phyloP scores from a whole-genome alignment of 441 rosid genomes.

The Arabidopsis hybrid region DNA sequence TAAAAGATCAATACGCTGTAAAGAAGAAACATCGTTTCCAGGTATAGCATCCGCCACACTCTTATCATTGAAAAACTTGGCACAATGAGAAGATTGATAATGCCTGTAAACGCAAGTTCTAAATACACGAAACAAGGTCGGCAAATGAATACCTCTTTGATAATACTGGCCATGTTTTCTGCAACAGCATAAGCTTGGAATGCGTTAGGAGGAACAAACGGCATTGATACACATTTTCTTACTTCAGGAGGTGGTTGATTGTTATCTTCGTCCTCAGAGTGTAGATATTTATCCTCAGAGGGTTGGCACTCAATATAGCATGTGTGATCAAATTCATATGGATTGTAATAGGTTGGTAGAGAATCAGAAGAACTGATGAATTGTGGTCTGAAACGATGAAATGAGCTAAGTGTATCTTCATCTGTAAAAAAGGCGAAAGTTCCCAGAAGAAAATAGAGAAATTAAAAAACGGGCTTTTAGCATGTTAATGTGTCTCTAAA shows the following conservation, averaged over 20 bases:
- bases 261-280: conserved; percentile 52
- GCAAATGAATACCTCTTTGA: conserved; percentile 71
- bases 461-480: neutral
- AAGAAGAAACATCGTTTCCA: conserved; percentile 14
- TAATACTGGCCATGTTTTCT: conserved; percentile 49
- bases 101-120: conserved; percentile 27
- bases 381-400: conserved; percentile 77
- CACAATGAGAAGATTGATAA: conserved; percentile 33
- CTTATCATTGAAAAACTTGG: conserved; percentile 50
- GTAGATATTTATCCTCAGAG: conserved; percentile 44
- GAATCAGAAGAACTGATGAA: conserved; percentile 57
- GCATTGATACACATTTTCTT: conserved; percentile 68
- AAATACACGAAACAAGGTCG: conserved; percentile 19
- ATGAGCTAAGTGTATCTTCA: conserved; percentile 68
- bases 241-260: conserved; percentile 47
- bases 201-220: conserved; percentile 69
- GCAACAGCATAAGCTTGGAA: conserved; percentile 64
- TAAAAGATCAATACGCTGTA: conserved; percentile 20
- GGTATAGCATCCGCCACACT: conserved; percentile 17
- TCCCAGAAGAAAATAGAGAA: conserved; percentile 6
- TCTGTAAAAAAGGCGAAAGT: conserved; percentile 57
- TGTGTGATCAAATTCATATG: conserved; percentile 64
- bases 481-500: neutral
- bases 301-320: conserved; percentile 61
- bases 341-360: conserved; percentile 60